Conservation (phyloP, 305 asterid species). For the Striga hermonthica region DNA sequence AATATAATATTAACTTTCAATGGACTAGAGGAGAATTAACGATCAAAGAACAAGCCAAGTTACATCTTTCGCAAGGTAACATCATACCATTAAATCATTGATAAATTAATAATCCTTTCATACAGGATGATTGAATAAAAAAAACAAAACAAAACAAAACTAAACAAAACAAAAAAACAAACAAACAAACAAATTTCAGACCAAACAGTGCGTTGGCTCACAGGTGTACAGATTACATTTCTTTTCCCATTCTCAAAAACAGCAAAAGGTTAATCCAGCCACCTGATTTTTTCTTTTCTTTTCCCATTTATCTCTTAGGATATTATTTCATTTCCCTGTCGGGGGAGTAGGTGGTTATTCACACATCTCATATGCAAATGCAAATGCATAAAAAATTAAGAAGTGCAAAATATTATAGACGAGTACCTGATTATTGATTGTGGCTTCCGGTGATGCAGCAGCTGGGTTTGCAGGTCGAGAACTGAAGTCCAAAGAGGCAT, state of each 20-base stretch:
- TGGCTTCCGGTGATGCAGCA: constrained; percentile 45
- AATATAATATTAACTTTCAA: neutral
- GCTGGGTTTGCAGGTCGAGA: constrained; percentile 42
- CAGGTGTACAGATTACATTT: neutral
- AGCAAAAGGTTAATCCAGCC: neutral
- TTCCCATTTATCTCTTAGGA: neutral
- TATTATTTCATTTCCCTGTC: neutral
- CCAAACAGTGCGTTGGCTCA: constrained; percentile 1
- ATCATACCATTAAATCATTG: no score
- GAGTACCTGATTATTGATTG: constrained; percentile 57
- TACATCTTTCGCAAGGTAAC: no score
- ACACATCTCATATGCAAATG: constrained; percentile 1
- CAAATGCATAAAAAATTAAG: neutral
- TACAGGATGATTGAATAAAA: neutral
- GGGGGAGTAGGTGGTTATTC: neutral
- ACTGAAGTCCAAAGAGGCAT: constrained; percentile 40
- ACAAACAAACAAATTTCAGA: neutral
- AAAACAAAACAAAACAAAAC: neutral
- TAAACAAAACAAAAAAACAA: neutral
- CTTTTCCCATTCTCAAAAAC: neutral
- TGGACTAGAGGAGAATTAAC: neutral
- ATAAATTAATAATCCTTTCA: no score
- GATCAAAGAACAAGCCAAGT: no score
- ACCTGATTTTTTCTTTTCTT: neutral
- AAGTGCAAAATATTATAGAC: constrained; percentile 7